A percentile compares a stretch with the other conserved stretches of the same genome.
phyloP scores from a whole-genome alignment of 2,329 filamentous ascomycete genomes.

The Clonostachys rhizophaga region DNA sequence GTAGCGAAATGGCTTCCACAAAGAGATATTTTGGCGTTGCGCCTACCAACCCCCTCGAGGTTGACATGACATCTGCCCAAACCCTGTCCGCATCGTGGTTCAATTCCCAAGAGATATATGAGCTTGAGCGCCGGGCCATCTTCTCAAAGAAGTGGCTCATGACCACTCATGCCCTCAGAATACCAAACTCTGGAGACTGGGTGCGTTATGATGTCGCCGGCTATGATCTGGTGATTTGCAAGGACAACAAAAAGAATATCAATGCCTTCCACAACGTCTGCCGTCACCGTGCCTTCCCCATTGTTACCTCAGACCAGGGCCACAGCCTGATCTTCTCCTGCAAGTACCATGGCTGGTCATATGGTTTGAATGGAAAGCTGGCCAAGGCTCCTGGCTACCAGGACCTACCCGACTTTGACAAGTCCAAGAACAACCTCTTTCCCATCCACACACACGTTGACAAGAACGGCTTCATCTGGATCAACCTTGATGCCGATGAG shows the following conservation, averaged over 20 bases:
- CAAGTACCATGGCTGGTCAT: constrained; percentile 61
- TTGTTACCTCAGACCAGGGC: constrained; percentile 46
- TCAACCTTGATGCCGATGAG: constrained; percentile 45
- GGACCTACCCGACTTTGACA: constrained; percentile 50
- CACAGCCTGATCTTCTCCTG: constrained; percentile 49
- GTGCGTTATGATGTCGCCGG: constrained; percentile 49
- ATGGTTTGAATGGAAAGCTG: constrained; percentile 50
- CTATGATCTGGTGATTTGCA: constrained; percentile 48
- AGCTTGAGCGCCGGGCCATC: constrained; percentile 45
- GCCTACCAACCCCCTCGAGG: constrained; percentile 1
- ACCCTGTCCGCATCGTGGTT: constrained; percentile 17
- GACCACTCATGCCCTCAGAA: constrained; percentile 4
- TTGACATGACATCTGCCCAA: neutral
- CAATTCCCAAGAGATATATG: constrained; percentile 37
- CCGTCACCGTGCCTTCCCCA: constrained; percentile 55
- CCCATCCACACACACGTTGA: constrained; percentile 50
- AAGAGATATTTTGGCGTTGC: constrained; percentile 26
- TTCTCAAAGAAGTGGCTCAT: constrained; percentile 47
- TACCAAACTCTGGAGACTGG: constrained; percentile 42
- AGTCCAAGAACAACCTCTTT: constrained; percentile 49
- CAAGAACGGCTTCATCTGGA: constrained; percentile 50
- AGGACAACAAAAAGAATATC: constrained; percentile 45
- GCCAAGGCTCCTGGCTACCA: constrained; percentile 58
- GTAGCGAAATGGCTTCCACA: constrained; percentile 10
- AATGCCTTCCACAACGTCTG: constrained; percentile 62